phyloP scores from a whole-genome alignment of 176 grass and related monocot genomes.

The Alloteropsis semialata region DNA sequence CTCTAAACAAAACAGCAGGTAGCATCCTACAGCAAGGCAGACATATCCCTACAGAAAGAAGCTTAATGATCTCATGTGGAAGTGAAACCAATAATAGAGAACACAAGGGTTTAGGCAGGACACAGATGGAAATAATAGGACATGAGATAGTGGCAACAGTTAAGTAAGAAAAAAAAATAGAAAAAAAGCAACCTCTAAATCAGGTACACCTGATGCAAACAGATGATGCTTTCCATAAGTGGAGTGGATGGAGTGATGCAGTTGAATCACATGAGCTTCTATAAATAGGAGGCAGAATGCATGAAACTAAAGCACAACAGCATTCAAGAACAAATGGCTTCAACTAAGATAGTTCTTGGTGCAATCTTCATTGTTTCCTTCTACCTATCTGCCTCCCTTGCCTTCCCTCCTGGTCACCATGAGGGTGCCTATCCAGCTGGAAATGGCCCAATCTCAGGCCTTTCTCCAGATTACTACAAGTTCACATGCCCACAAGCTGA shows the following conservation, averaged over 20 bases:
- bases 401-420: conserved; percentile 45
- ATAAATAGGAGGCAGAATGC: conserved; percentile 31
- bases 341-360: conserved; percentile 40
- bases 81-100: conserved; percentile 24
- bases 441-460: conserved; percentile 22
- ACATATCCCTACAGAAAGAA: not conserved
- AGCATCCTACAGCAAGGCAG: not conserved
- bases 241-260: conserved; percentile 42
- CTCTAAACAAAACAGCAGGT: not conserved
- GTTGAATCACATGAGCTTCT: conserved; percentile 9
- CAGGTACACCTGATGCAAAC: conserved; percentile 51
- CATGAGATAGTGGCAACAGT: conserved; percentile 1
- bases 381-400: conserved; percentile 40
- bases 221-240: conserved; percentile 24
- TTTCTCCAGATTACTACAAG: conserved; percentile 63
- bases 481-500: conserved; percentile 67
- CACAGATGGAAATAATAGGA: conserved; percentile 12
- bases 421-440: conserved; percentile 34
- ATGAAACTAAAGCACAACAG: not conserved
- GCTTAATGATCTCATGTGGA: not conserved
- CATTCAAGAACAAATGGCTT: conserved; percentile 44
- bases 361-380: conserved; percentile 33
- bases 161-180: not conserved
- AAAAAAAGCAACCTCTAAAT: conserved; percentile 9
- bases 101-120: conserved; percentile 4